phyloP scores from a whole-genome alignment of 768 basidiomycete genomes.

The Amanita molliuscula region DNA sequence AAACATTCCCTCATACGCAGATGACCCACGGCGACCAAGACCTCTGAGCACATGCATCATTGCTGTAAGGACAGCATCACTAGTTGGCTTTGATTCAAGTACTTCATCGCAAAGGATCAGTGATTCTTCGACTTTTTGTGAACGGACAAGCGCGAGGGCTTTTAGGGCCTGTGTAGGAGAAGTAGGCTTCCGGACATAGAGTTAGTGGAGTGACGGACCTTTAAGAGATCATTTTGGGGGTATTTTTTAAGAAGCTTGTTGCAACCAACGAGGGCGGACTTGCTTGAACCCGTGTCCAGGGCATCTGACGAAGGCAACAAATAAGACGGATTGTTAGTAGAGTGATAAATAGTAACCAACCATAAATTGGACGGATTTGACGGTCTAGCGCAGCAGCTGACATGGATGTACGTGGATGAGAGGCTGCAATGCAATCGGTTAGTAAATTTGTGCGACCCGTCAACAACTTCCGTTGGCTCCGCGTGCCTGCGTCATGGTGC shows the following conservation, averaged over 20 bases:
- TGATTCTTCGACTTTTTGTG: constrained; percentile 80
- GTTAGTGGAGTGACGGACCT: constrained; percentile 29
- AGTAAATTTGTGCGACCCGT: constrained; percentile 10
- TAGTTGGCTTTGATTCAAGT: constrained; percentile 58
- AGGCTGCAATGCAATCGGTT: constrained; percentile 6
- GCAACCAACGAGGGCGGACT: constrained; percentile 75
- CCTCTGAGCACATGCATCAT: constrained; percentile 80
- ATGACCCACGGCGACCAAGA: constrained; percentile 51
- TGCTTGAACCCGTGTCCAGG: constrained; percentile 78
- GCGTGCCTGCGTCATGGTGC: constrained; percentile 25
- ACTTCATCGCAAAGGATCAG: constrained; percentile 73
- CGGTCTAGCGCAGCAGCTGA: constrained; percentile 58
- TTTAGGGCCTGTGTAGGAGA: constrained; percentile 53
- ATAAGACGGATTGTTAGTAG: background rate
- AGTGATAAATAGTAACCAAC: constrained; percentile 26
- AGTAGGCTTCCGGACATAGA: constrained; percentile 7
- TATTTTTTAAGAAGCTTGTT: constrained; percentile 86
- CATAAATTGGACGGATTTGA: constrained; percentile 80
- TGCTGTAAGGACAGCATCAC: constrained; percentile 64
- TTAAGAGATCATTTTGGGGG: constrained; percentile 60
- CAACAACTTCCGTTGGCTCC: constrained; percentile 2
- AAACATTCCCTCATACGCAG: background rate
- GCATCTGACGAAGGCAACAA: constrained; percentile 43
- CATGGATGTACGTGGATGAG: constrained; percentile 11
- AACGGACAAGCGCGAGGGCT: constrained; percentile 73